Conservation (phyloP, 805 yeast genomes). For the Candida cerambycidarum region DNA sequence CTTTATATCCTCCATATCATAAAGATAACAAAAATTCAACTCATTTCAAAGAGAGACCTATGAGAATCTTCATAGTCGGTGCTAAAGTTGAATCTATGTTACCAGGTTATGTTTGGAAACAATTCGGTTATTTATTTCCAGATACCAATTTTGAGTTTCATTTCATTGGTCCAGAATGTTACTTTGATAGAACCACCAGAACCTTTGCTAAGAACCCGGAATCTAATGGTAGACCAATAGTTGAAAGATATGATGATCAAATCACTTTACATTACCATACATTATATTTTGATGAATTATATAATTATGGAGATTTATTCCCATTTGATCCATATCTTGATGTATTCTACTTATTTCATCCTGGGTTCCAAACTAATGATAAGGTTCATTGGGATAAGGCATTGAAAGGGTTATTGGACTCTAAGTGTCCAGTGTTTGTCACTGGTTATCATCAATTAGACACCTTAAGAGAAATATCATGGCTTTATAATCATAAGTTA, state of each 20-base stretch:
- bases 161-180: slow-evolving; percentile 91
- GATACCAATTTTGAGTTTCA: slow-evolving; percentile 79
- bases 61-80: slow-evolving; percentile 86
- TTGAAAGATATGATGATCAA: slow-evolving; percentile 70
- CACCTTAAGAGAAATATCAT: slow-evolving; percentile 62
- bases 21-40: slow-evolving; percentile 48
- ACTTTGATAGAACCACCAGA: slow-evolving; percentile 67
- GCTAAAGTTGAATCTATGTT: slow-evolving; percentile 91
- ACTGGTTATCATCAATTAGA: slow-evolving; percentile 88
- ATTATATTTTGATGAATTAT: slow-evolving; percentile 85
- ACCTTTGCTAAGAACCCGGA: slow-evolving; percentile 55
- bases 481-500: slow-evolving; percentile 64
- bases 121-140: slow-evolving; percentile 82
- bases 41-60: slow-evolving; percentile 76
- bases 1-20: slow-evolving; percentile 69
- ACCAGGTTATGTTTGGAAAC: slow-evolving; percentile 96
- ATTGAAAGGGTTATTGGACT: slow-evolving; percentile 81
- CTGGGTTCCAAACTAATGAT: slow-evolving; percentile 86
- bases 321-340: slow-evolving; percentile 98
- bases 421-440: slow-evolving; percentile 88
- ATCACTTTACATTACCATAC: slow-evolving; percentile 81
- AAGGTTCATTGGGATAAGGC: slow-evolving; percentile 81
- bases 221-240: slow-evolving; percentile 59
- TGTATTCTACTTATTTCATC: slow-evolving; percentile 91
- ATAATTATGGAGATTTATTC: slow-evolving; percentile 91